Base-by-base conservation (phyloP, 441 rosid species). In the Arabidopsis lyrata region DNA sequence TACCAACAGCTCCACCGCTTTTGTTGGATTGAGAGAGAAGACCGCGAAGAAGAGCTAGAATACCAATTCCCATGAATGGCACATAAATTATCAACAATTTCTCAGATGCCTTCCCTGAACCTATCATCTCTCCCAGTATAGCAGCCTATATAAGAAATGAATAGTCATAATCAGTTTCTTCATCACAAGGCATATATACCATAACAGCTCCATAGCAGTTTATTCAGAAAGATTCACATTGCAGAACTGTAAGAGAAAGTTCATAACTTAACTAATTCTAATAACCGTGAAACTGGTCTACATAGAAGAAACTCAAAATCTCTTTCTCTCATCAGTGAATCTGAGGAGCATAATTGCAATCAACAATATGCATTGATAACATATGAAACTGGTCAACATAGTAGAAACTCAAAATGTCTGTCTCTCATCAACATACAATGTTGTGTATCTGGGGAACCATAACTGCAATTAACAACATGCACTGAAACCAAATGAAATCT, bases 41-140 rank as follows among this genome's bases (percentile, higher is more conserved):
- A 29, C 94, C 92, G 27, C 91, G 88, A 44, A 90, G 76, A 63
- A 85, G 74, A 41, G 97, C 91, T 60, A 88, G 69, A 14, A 84
- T 47, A 50, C 88, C 84, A 11, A 88, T 45, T 1, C 94, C 97
- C 82, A 87, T 24, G 81, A 88, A 85, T 16, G 92, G 90, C 11
- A 3, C 62, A 63, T 89, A 88, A 49, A 86, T 7, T 83, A 66
- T 83, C 77, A 86, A 16, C 84, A 90, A 56, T 67, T 63, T 79
- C 72, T 89, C 90, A 1, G 91, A 77, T 32, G 86, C 88, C 65
- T 76, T 86, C 58, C 85, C 79, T 1, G 95, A 93, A 24, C 88
- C 81, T 68, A 78, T 41, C 75, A 88, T 68, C 76, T 90, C 97
- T 36, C 87, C 84, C 56, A 90, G 7, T 55, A 85, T 42, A 22